phyloP scores from a whole-genome alignment of 2,329 filamentous ascomycete species.

The Apiospora pterosperma region DNA sequence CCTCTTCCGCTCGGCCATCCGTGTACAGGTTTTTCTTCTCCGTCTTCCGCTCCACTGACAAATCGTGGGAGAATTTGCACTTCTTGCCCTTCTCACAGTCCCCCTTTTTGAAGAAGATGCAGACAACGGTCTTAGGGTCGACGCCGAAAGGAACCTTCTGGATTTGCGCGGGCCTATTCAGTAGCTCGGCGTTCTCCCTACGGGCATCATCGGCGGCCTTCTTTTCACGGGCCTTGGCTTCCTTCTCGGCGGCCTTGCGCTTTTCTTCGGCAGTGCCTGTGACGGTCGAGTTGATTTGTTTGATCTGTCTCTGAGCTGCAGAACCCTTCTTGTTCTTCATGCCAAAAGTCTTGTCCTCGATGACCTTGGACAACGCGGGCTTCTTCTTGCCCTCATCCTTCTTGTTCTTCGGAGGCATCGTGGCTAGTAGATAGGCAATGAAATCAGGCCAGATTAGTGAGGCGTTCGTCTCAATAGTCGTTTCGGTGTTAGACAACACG shows the following conservation, averaged over 20 bases:
- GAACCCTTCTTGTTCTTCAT: constrained; percentile 99
- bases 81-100: constrained; percentile 96
- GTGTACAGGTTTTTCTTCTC: constrained; percentile 91
- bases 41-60: constrained; percentile 83
- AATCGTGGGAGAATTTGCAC: constrained; percentile 96
- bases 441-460: neutral
- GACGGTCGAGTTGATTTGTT: constrained; percentile 72
- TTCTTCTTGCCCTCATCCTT: constrained; percentile 49
- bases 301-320: constrained; percentile 85
- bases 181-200: constrained; percentile 74
- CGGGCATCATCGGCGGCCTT: constrained; percentile 82
- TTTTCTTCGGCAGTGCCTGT: constrained; percentile 86
- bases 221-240: constrained; percentile 78
- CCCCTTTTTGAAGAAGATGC: constrained; percentile 96
- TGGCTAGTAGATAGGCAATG: constrained; percentile 30
- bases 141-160: constrained; percentile 98
- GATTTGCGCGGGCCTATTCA: constrained; percentile 89
- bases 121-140: constrained; percentile 95
- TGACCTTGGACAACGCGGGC: constrained; percentile 55
- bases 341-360: constrained; percentile 96
- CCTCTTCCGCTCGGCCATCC: constrained; percentile 72
- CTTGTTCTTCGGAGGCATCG: constrained; percentile 74
- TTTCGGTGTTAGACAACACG: neutral
- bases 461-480: neutral
- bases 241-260: constrained; percentile 67